These are phyloP conservation scores for Lenwebbia sp. DNA, from an alignment of 345 rosid genomes.

Conservation along the genomic window DNA sequence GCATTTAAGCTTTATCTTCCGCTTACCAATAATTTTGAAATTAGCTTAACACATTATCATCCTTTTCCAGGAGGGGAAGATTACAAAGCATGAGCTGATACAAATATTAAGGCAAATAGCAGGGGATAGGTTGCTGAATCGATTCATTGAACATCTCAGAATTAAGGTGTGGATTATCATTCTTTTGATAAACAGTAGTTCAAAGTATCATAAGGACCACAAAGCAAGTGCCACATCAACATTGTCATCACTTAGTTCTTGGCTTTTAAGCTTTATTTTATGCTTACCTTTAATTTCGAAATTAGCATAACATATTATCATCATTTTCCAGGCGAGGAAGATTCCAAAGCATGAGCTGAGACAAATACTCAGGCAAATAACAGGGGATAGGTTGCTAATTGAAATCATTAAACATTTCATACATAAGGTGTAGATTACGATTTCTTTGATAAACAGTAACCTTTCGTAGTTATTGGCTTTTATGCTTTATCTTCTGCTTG, in stretches of 20 bases:
- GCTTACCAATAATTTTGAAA: neutral
- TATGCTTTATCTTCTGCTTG: neutral
- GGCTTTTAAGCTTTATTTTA: neutral
- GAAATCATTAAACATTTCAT: constrained; percentile 49
- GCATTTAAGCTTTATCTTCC: neutral
- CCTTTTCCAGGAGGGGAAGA: neutral
- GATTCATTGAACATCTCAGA: neutral
- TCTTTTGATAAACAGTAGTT: constrained; percentile 15
- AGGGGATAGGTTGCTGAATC: neutral
- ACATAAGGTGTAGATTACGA: constrained; percentile 18
- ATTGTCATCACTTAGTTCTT: neutral
- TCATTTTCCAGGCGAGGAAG: constrained; percentile 39
- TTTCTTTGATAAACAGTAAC: no score
- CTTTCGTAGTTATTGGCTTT: neutral
- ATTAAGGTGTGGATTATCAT: constrained; percentile 18
- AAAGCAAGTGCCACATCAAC: constrained; percentile 16
- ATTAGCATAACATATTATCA: neutral
- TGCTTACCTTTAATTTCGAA: neutral
- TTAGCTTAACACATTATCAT: neutral
- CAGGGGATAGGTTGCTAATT: constrained; percentile 67
- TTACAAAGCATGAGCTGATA: neutral
- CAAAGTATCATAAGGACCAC: constrained; percentile 41
- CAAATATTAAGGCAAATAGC: neutral
- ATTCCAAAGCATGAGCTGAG: constrained; percentile 49
- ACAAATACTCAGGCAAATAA: constrained; percentile 39